These are phyloP conservation scores for Penicillium sp. DNA, from an alignment of 2,329 filamentous ascomycete species.

Conservation along the genomic window DNA sequence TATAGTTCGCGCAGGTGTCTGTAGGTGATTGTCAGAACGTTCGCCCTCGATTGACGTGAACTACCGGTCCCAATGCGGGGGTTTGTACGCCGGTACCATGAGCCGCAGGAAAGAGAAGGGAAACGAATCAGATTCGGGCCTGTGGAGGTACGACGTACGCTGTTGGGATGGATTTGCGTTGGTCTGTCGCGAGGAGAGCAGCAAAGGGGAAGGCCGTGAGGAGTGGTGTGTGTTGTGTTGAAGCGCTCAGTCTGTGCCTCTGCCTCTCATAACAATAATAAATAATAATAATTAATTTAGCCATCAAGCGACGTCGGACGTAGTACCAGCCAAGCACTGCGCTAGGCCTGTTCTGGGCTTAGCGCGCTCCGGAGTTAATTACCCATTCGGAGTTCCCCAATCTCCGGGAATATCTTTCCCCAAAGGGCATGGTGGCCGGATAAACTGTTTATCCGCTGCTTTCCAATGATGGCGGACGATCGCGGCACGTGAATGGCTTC, in stretches of 20 bases:
- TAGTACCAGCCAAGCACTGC: not conserved
- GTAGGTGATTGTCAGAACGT: slow-evolving; percentile 1
- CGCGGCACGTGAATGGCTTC: slow-evolving; percentile 11
- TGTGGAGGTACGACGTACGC: not conserved
- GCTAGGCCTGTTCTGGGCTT: not conserved
- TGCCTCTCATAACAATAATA: slow-evolving; percentile 11
- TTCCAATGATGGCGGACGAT: slow-evolving; percentile 5
- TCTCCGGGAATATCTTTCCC: not conserved
- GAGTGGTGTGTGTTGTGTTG: not conserved
- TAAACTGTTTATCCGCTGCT: not conserved
- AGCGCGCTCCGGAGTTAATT: slow-evolving; percentile 2
- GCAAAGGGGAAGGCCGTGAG: not conserved
- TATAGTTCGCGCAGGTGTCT: not conserved
- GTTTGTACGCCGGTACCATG: slow-evolving; percentile 4
- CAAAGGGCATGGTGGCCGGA: not conserved
- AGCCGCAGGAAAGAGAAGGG: slow-evolving; percentile 2
- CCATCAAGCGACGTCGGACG: slow-evolving; percentile 6
- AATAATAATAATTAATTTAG: not conserved
- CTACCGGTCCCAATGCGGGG: slow-evolving; percentile 1
- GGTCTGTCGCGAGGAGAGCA: not conserved
- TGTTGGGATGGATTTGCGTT: not conserved
- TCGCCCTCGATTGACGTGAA: not conserved
- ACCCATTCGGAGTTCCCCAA: not conserved
- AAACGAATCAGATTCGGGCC: not conserved
- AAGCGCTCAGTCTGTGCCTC: not conserved